Evolutionary conservation across 129 eudicot species (phyloP).

Genomic region (Flaveria sonorensis): DNA sequence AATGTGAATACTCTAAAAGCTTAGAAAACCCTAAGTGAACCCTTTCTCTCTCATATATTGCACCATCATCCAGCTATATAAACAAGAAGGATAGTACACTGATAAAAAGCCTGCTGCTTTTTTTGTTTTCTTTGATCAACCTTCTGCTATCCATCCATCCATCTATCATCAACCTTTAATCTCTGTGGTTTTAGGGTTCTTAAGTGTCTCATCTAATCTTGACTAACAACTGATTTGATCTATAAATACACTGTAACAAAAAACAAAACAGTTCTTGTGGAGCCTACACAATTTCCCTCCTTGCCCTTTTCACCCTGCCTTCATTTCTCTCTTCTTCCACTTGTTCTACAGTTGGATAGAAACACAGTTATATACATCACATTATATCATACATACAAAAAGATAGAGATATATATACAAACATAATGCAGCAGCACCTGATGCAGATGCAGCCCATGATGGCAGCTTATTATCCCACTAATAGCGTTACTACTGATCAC

Average conservation of each 20-base stretch:
- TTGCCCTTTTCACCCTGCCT: conserved; percentile 31
- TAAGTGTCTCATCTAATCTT: conserved; percentile 8
- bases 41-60: conserved; percentile 2
- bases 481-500: conserved; percentile 98
- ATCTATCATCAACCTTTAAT: conserved; percentile 24
- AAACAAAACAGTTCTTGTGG: conserved; percentile 22
- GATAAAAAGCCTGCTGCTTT: conserved; percentile 36
- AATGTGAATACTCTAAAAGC: too few species aligned
- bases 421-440: conserved; percentile 90
- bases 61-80: conserved; percentile 31
- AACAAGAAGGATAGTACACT: conserved; percentile 35
- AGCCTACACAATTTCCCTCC: conserved; percentile 36
- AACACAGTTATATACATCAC: conserved; percentile 1
- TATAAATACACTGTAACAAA: conserved; percentile 3
- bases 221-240: conserved; percentile 14
- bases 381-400: not conserved
- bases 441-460: conserved; percentile 99
- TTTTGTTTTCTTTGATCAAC: conserved; percentile 35
- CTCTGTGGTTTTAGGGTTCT: conserved; percentile 27
- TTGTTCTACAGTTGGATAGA: conserved; percentile 14
- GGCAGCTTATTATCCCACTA: conserved; percentile 95
- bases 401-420: conserved; percentile 15
- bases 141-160: conserved; percentile 33
- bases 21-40: conserved; percentile 26
- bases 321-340: conserved; percentile 24